A percentile compares a stretch with the other conserved stretches of the same genome.
Evolutionary conservation across 345 rosid genomes (phyloP).

Genomic region (Turritis glabra): DNA sequence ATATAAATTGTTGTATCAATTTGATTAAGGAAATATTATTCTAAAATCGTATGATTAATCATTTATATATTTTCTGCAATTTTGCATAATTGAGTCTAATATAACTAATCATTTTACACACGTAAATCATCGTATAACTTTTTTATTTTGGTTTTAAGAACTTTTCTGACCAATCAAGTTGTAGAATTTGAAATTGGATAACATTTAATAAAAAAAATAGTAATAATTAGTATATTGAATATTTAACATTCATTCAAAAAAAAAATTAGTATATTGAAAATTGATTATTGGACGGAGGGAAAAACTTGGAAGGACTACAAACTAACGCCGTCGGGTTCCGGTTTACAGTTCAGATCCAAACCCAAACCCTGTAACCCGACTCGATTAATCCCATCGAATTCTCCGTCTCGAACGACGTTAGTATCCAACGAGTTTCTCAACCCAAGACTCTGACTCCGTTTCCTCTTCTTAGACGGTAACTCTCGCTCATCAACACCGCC

Average conservation of each 20-base stretch:
- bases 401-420: conserved; percentile 35
- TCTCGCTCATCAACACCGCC: conserved; percentile 7
- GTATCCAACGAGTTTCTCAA: not conserved
- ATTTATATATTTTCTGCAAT: not conserved
- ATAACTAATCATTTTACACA: too few relatives aligned
- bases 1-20: not conserved
- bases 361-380: conserved; percentile 33
- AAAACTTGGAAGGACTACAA: not conserved
- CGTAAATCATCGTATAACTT: not conserved
- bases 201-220: too few relatives aligned
- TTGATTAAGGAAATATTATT: not conserved
- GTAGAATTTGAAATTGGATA: not conserved
- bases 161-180: not conserved
- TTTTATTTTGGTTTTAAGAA: too few relatives aligned
- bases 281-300: not conserved
- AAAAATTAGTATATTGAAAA: not conserved
- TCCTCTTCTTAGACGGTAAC: conserved; percentile 41
- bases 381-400: conserved; percentile 14
- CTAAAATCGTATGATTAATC: not conserved
- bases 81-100: not conserved
- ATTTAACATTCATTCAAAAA: too few relatives aligned
- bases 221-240: not conserved
- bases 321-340: conserved; percentile 33
- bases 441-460: conserved; percentile 33
- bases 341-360: conserved; percentile 40